Evolutionary conservation across 148 eudicot species (phyloP), one percentile per base, ranked within the genome.

Genomic region (Heliamphora exappendiculata): DNA sequence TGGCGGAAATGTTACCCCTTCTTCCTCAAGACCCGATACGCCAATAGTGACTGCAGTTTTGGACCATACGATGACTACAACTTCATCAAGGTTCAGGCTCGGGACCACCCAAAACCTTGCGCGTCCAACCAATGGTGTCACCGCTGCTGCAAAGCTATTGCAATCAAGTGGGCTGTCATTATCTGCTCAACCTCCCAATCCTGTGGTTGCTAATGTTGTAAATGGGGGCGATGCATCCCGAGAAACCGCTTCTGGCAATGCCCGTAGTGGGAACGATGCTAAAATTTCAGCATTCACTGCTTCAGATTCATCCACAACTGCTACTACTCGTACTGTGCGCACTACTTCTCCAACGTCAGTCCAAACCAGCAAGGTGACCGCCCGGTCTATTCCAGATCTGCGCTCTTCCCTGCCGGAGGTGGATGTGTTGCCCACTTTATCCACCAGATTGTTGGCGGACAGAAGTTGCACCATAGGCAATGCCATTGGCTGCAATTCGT

Each of bases 61-160:
- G 11, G 83, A 67, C 9, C 81, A 83, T 64, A 72, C 88, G 69
- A 59, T 82, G 11, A 76, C 81, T 59, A 84, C 82, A 1, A 76
- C 81, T 59, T 86, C 82, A 1, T 86, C 88, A 0, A 78, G 82
- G 47, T 84, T 68, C 68, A 78, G 78, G 60, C 71, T 53, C 12
- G 39, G 68, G 55, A 70, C 67, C 7, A 39, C 4, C 29, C 53
- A 68, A 26, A 68, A 68, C 57, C 22, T 53, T 53, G 57, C 24
- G 64, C 63, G 69, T 24, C 67, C 29, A 39, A 28, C 5, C 41
- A 39, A 42, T 37, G 34, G 54, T 16, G 37, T 83, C n/a, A 79
- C 86, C 3, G 89, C 87, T 0, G 96, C 96, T 8, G 81, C 88
- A 10, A 89, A 85, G 82, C 77, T 91, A 31, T 50, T 88, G 64